Conservation (phyloP, 306 rosid species). For the Bauhinia variegata region DNA sequence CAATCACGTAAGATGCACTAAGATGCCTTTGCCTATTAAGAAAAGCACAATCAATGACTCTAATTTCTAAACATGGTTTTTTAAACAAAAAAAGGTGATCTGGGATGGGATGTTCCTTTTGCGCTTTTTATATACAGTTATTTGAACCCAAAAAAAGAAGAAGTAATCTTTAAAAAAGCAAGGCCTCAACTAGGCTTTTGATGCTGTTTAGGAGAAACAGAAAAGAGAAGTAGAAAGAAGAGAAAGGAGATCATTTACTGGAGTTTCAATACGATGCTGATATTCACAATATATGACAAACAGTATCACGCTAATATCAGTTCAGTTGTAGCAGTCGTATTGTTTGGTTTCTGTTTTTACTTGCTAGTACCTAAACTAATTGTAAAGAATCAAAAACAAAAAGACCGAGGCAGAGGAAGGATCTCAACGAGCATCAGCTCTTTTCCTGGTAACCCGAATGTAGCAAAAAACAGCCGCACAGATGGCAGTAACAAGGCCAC, state of each 20-base stretch:
- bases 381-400: background rate
- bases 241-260: background rate
- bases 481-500: slow-evolving; percentile 71
- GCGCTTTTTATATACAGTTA: background rate
- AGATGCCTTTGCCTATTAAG: too few species aligned
- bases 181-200: background rate
- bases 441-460: slow-evolving; percentile 38
- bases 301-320: background rate
- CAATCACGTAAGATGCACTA: too few species aligned
- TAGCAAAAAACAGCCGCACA: background rate
- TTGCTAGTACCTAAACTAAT: too few species aligned
- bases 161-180: background rate
- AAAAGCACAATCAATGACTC: too few species aligned
- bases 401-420: background rate
- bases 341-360: too few species aligned
- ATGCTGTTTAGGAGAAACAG: slow-evolving; percentile 1
- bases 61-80: too few species aligned
- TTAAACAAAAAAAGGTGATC: too few species aligned
- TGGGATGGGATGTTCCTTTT: too few species aligned
- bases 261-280: too few species aligned
- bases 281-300: slow-evolving; percentile 23
- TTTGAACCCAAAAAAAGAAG: slow-evolving; percentile 8
- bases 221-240: background rate
- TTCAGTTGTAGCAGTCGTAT: slow-evolving; percentile 8
- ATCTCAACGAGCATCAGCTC: slow-evolving; percentile 31